Percentiles rank a stretch among this genome's conserved stretches.
phyloP scores from a whole-genome alignment of 441 rosid species.

The Iberis amara region DNA sequence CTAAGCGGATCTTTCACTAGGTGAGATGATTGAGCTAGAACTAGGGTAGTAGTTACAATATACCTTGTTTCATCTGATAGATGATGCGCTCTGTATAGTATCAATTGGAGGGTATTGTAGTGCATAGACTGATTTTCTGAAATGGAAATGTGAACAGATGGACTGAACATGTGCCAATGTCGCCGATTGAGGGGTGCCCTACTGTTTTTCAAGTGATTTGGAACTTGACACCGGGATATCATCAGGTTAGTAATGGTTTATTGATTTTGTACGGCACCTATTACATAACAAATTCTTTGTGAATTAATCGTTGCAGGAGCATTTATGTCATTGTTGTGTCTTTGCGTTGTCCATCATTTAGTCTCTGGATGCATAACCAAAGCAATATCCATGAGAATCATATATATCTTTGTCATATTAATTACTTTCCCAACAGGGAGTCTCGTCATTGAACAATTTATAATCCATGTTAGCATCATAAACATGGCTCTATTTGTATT shows the following conservation, averaged over 20 bases:
- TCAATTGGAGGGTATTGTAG: neutral
- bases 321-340: constrained; percentile 1
- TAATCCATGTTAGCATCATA: constrained; percentile 16
- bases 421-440: constrained; percentile 7
- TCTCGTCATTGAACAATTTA: neutral
- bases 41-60: neutral
- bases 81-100: constrained; percentile 19
- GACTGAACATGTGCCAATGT: constrained; percentile 73
- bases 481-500: neutral
- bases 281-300: constrained; percentile 14
- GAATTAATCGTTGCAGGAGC: constrained; percentile 12
- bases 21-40: constrained; percentile 36
- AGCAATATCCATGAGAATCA: constrained; percentile 18
- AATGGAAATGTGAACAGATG: constrained; percentile 51
- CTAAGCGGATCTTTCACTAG: constrained; percentile 65
- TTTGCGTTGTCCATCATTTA: constrained; percentile 6
- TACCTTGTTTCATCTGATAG: neutral
- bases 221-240: constrained; percentile 78
- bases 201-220: constrained; percentile 82
- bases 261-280: neutral
- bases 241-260: constrained; percentile 55
- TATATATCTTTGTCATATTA: constrained; percentile 10
- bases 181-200: constrained; percentile 88
- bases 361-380: constrained; percentile 16
- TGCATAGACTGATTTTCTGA: constrained; percentile 25